Evolutionary conservation across 805 yeast genomes (phyloP).

Genomic region (Metschnikowia arizonensis): DNA sequence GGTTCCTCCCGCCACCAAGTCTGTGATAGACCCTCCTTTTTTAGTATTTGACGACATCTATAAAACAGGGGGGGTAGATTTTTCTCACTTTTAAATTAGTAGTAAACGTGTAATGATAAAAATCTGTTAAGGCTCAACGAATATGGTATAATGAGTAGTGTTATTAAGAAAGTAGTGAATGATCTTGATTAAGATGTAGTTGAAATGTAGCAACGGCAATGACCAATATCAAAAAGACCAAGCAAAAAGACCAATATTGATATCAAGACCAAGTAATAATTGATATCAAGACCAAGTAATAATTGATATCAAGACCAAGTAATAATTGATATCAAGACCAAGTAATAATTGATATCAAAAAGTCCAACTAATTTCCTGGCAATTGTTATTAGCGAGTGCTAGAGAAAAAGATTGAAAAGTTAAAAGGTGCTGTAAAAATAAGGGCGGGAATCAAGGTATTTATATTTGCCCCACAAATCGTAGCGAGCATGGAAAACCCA

Average conservation of each 20-base stretch:
- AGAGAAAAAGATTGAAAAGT: neutral
- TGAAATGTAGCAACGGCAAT: neutral
- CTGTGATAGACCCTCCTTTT: conserved; percentile 48
- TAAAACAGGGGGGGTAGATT: too few species aligned
- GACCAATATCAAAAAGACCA: neutral
- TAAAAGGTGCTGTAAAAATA: neutral
- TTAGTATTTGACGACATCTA: conserved; percentile 21
- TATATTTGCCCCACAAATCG: conserved; percentile 6
- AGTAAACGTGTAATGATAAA: too few species aligned
- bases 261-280: too few species aligned
- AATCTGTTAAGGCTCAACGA: too few species aligned
- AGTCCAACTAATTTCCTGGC: too few species aligned
- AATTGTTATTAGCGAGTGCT: conserved; percentile 3
- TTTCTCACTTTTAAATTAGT: neutral
- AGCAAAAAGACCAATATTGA: too few species aligned
- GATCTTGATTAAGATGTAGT: neutral
- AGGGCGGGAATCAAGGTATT: neutral
- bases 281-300: too few species aligned
- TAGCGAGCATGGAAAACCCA: conserved; percentile 2
- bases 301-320: too few species aligned
- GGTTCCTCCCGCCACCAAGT: conserved; percentile 88
- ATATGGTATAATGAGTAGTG: too few species aligned
- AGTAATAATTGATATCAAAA: conserved; percentile 1
- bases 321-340: too few species aligned
- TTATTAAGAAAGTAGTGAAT: too few species aligned